phyloP scores from a whole-genome alignment of 2,329 filamentous ascomycete genomes.

The Alternaria sp. region DNA sequence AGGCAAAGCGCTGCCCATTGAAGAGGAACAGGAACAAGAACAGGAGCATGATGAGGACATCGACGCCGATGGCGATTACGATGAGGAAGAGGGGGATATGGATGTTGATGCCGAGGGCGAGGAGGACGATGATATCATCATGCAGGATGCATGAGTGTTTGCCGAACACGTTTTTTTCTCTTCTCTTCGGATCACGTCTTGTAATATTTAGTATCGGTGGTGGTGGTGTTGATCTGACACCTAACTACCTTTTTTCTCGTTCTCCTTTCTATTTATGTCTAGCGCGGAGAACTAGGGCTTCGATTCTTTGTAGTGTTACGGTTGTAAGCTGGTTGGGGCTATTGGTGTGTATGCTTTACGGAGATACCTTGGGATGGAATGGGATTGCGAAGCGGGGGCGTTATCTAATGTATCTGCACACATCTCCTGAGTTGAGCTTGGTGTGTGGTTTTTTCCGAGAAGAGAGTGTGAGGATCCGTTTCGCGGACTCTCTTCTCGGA shows the following conservation, averaged over 20 bases:
- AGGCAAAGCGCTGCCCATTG: conserved; percentile 29
- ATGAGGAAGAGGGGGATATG: conserved; percentile 14
- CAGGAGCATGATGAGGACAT: conserved; percentile 38
- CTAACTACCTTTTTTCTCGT: background rate
- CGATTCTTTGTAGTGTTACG: background rate
- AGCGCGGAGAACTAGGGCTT: background rate
- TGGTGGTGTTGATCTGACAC: background rate
- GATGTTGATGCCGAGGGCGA: conserved; percentile 27
- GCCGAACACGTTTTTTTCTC: background rate
- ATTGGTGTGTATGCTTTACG: background rate
- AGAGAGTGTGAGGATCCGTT: background rate
- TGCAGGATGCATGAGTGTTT: conserved; percentile 6
- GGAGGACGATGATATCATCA: conserved; percentile 37
- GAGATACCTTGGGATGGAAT: conserved; percentile 7
- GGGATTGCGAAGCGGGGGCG: background rate
- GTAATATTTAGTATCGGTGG: background rate
- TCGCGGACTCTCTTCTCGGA: background rate
- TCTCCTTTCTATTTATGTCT: background rate
- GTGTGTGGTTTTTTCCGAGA: background rate
- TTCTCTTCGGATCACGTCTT: background rate
- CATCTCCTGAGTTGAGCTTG: background rate
- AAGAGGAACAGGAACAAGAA: conserved; percentile 42
- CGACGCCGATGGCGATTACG: conserved; percentile 20
- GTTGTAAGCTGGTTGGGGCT: background rate
- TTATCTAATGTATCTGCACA: background rate